Evolutionary conservation across 345 rosid genomes (phyloP), one percentile per base, ranked within the genome.

Genomic region (Acer saccharum): DNA sequence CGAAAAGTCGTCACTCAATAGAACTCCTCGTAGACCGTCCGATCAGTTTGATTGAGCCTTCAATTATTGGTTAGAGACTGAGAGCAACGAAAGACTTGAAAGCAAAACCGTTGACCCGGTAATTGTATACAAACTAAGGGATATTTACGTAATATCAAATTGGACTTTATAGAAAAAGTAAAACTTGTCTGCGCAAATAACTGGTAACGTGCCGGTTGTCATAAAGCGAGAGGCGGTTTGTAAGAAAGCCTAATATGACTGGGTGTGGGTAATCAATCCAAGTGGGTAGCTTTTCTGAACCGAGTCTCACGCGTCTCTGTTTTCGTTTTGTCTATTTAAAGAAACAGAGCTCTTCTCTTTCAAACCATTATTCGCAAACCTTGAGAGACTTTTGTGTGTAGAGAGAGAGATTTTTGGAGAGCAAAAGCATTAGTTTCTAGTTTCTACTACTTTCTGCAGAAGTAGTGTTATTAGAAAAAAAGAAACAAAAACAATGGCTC

Each of bases 401-500:
- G 20, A 64, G 65, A 65, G 73, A 74, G 65, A 27, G 9, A 46
- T 43, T 70, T 55, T 58, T 71, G 21, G 32, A 57, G 39, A 18
- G 14, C 9, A 48, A 74, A 27, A 20, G 14, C 7, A 27, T 44
- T 35, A 35, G 58, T 75, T 68, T 83, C 81, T 50, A 4, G n/a
- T n/a, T n/a, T n/a, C 39, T 32, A 32, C 39, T 23, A n/a, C 25
- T 25, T 25, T 25, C 27, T 25, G 27, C 2, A 25, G n/a, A n/a
- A n/a, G 27, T 25, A 25, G 27, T 25, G 27, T 25, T 25, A 25
- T 25, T 25, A 29, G 32, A 29, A 29, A 29, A 29, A 29, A 29
- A 29, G 41, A 77, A 73, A 35, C 39, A 35, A 35, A 35, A 35
- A 35, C 6, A 73, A 88, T 88, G 91, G 88, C 91, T 77, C 84